These are phyloP conservation scores for Dactylellina cionopaga DNA, from an alignment of 2,329 filamentous ascomycete species.

Conservation along the genomic window DNA sequence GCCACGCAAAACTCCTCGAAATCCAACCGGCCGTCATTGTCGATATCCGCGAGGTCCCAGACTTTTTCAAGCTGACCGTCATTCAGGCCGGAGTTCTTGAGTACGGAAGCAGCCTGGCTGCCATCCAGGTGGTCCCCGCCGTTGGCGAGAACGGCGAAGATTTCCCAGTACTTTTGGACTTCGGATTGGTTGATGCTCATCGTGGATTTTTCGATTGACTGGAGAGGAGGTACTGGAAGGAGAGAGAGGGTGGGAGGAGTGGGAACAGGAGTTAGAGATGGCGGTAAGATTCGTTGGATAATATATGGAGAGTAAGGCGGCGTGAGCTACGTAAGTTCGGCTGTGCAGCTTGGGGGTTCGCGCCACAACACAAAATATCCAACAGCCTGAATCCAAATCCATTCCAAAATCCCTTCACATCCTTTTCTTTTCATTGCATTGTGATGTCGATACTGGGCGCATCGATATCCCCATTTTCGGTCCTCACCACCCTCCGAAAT, in stretches of 20 bases:
- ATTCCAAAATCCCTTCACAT: too few species aligned
- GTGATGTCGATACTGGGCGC: neutral
- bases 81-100: conserved; percentile 77
- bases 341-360: conserved; percentile 2
- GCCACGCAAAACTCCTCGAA: conserved; percentile 99
- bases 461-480: neutral
- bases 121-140: conserved; percentile 74
- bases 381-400: too few species aligned
- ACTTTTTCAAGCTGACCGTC: conserved; percentile 92
- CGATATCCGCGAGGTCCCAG: conserved; percentile 97
- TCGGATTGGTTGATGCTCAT: conserved; percentile 61
- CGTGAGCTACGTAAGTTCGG: conserved; percentile 21
- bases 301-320: neutral
- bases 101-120: conserved; percentile 74
- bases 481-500: neutral
- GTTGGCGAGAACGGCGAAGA: conserved; percentile 75
- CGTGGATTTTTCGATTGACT: neutral
- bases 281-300: neutral
- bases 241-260: neutral
- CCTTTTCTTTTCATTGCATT: too few species aligned
- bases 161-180: conserved; percentile 82
- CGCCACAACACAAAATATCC: conserved; percentile 39
- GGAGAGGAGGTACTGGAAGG: neutral
- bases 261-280: neutral
- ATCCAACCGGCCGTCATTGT: conserved; percentile 95